Base-by-base conservation (phyloP, 352 stramenopile genomes). In the Phytophthora pluvialis region DNA sequence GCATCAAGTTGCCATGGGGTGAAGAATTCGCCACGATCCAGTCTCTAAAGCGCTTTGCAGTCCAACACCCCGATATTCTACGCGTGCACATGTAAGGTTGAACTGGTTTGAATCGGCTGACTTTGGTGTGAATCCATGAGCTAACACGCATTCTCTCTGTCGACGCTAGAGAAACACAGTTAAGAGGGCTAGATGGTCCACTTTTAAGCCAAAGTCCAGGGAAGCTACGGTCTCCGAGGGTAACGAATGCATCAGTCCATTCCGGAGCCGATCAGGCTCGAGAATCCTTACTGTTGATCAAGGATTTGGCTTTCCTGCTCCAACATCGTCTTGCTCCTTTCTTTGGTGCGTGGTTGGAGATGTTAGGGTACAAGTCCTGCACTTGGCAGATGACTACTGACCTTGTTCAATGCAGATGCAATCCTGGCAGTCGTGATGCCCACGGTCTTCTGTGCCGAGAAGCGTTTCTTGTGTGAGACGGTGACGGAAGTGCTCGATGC, bases 11-110 rank as follows among this genome's bases (percentile, higher is more conserved):
- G 16, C 80, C 80, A 0, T 89, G 80, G 78, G 78, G 80, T 3
- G 76, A 88, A 44, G 76, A 88, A 33, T 89, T 89, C 28, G 80
- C 80, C 0, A 73, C 71, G 1, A 86, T 89, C 21, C 80, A 89
- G 46, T 86, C 78, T 35, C 67, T 89, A 44, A 88, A 85, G 60
- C 76, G 80, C n/a, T 89, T 89, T 35, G 67, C 78, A 9, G 44
- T 45, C 12, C 77, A 88, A 38, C 71, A 88, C 28, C 78, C 80
- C 1, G 74, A 85, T 6, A 66, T 89, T 7, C 67, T 89, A 15
- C 72, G 76, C 6, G 70, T 78, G 0, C 75, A 88, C 72, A 87
- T 89, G 80, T 89, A 58, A 49, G 70, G 73, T 29, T 56, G 12
- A 12, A 33, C 21, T 29, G 15, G 29, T 40, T 2, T 32, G 38